A percentile compares a stretch with the other conserved stretches of the same genome.
Conservation (phyloP, 1,284 basidiomycete genomes). For the Leccinum glutinopallens region DNA sequence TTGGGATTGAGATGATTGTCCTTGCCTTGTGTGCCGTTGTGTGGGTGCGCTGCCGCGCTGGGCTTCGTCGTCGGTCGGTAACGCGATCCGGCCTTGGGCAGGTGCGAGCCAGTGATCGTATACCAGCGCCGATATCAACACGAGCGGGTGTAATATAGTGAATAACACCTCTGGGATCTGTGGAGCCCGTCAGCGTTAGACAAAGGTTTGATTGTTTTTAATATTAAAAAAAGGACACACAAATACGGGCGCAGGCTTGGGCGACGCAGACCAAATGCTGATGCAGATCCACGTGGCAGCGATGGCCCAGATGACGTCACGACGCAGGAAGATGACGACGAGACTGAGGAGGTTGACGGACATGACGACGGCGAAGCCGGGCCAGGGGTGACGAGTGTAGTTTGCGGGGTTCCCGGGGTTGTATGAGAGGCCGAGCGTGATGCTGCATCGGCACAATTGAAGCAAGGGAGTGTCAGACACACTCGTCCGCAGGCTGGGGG, state of each 20-base stretch:
- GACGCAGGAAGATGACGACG: slow-evolving; percentile 52
- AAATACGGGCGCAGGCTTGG: slow-evolving; percentile 63
- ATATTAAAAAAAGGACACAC: slow-evolving; percentile 42
- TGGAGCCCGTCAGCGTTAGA: neutral
- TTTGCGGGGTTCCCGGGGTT: slow-evolving; percentile 44
- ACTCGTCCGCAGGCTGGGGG: too few species aligned
- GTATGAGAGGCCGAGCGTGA: slow-evolving; percentile 56
- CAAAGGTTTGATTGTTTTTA: neutral
- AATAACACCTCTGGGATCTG: slow-evolving; percentile 62
- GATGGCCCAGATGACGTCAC: slow-evolving; percentile 72
- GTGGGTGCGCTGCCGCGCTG: neutral
- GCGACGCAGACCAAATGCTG: slow-evolving; percentile 59
- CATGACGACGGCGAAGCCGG: slow-evolving; percentile 63
- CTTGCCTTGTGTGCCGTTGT: slow-evolving; percentile 1
- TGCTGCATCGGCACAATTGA: slow-evolving; percentile 38
- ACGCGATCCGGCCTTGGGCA: slow-evolving; percentile 42
- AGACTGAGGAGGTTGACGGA: slow-evolving; percentile 60
- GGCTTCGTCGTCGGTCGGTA: slow-evolving; percentile 42
- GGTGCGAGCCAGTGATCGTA: slow-evolving; percentile 38
- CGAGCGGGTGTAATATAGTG: slow-evolving; percentile 61
- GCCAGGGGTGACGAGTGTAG: slow-evolving; percentile 56
- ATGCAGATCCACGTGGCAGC: slow-evolving; percentile 71
- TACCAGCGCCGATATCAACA: slow-evolving; percentile 44
- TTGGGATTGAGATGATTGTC: slow-evolving; percentile 6
- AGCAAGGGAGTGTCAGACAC: slow-evolving; percentile 38